Evolutionary conservation across 495 filamentous ascomycete genomes (phyloP).

Genomic region (Rhizodiscina lignyota): DNA sequence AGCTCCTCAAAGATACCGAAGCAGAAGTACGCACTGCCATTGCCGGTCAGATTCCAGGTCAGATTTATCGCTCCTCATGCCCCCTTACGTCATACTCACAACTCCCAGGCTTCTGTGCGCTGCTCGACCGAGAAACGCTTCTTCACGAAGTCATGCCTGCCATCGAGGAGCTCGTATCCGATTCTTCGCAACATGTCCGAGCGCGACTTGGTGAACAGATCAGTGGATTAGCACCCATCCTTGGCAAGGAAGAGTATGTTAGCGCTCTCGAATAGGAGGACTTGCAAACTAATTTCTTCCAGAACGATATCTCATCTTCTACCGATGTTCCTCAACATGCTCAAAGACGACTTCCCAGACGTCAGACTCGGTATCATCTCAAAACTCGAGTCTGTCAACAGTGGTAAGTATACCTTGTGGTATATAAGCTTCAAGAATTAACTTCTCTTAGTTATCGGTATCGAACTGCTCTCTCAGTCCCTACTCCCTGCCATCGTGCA

Average conservation of each 20-base stretch:
- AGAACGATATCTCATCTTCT: slow-evolving; percentile 92
- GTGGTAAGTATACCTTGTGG: slow-evolving; percentile 48
- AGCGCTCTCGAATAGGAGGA: neutral
- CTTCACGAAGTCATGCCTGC: slow-evolving; percentile 95
- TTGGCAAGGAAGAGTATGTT: slow-evolving; percentile 90
- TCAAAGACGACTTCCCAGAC: slow-evolving; percentile 98
- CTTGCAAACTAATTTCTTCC: neutral
- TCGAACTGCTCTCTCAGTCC: slow-evolving; percentile 89
- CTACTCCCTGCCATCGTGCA: slow-evolving; percentile 97
- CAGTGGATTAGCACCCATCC: slow-evolving; percentile 87
- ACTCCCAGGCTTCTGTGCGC: slow-evolving; percentile 62
- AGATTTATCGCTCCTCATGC: slow-evolving; percentile 6
- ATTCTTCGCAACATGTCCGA: slow-evolving; percentile 90
- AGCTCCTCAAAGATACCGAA: slow-evolving; percentile 91
- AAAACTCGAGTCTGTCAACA: slow-evolving; percentile 93
- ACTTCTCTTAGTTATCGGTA: slow-evolving; percentile 63
- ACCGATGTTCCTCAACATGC: slow-evolving; percentile 98
- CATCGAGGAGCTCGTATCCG: slow-evolving; percentile 88
- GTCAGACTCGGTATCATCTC: slow-evolving; percentile 97
- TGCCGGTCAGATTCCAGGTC: slow-evolving; percentile 90
- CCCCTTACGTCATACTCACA: neutral
- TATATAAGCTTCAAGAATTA: neutral
- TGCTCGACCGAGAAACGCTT: slow-evolving; percentile 73
- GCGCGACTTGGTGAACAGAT: slow-evolving; percentile 93
- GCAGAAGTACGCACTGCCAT: slow-evolving; percentile 95